Evolutionary conservation across 192 early-diverging fungal species (phyloP), one percentile per base, ranked within the genome.

Genomic region (Coemansia umbellata): DNA sequence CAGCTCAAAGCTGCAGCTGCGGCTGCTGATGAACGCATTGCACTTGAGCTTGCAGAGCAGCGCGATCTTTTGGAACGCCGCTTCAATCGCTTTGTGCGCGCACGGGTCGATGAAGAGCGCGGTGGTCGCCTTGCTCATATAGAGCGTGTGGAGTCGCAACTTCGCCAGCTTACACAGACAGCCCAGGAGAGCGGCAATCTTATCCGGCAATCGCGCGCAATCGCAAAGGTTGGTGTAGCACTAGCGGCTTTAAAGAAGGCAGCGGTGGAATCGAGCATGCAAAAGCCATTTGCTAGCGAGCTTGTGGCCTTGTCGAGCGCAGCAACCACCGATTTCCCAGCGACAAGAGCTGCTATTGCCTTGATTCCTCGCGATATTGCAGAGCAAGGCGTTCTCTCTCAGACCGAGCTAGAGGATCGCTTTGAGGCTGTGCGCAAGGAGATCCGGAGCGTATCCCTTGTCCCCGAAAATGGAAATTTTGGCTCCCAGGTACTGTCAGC

Each of bases 101-200:
- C 74, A 17, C 74, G 85, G 26, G 87, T 98, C 23, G 95, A 98
- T 51, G 78, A 88, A 39, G 95, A 98, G 78, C 87, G 95, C 50
- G 84, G 83, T 17, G 91, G 91, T 13, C 88, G 95, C 14, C 73
- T 98, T 50, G 91, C 90, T 7, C 80, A 85, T 31, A 63, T 98
- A 36, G 91, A 94, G 63, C 82, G 88, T 43, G 82, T 98, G 39
- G 81, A 82, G 49, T 59, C 85, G 17, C 88, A 90, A 61, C 66
- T 93, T 21, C 86, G 85, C 58, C 73, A 86, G 31, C 79, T 98
- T 22, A 85, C 88, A 48, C 65, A 79, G 39, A 71, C 87, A 53
- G 74, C 81, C 4, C 54, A 87, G 40, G 68, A 86, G 19, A 87
- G 86, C 45, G 85, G 84, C 8, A 84, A 87, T 17, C 66, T 74